Evolutionary conservation across 2,329 filamentous ascomycete genomes (phyloP), one percentile per base, ranked within the genome.

Genomic region (Zymoseptoria pseudotritici): DNA sequence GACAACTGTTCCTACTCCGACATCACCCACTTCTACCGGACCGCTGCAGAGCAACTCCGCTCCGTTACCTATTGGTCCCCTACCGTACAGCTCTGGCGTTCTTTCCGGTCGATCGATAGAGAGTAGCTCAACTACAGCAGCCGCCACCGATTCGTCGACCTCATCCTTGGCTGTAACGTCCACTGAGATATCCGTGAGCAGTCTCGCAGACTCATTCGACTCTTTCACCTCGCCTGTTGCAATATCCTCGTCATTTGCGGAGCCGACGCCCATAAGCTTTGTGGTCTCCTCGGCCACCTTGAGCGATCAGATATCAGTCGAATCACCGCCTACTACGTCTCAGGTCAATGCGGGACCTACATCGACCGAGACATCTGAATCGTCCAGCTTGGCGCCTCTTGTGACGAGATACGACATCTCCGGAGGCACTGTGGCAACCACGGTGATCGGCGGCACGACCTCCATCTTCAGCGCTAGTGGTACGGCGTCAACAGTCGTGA

Each of bases 361-460:
- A 26, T 31, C 56, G 8, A 58, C 11, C 26, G 19, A 24, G 26
- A 53, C 56, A 31, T n/a, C 36, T 17, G 36, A 46, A 17, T n/a
- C 36, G 17, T 17, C 36, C 13, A 46, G 36, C 36, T 46, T 46
- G 13, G 24, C 55, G 19, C 19, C 49, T 29, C 42, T 53, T 9
- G 42, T 51, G n/a, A 58, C 56, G 50, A 58, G 56, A 31, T 19
- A 52, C 17, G 13, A 26, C 4, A 53, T 58, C 42, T 22, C 50
- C 13, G 56, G 56, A 5, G 56, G 56, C 17, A 53, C 8, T 4
- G 50, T 58, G 10, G 13, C 17, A 31, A 49, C 56, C 3, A 46
- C 56, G 17, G 50, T 49, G n/a, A 51, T 57, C 20, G 21, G 22
- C 7, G 55, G 50, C 17, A 52, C 50, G 1, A 52, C 50, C 5